phyloP scores from a whole-genome alignment of 75 land plant genomes.

The Ceratopteris richardii region DNA sequence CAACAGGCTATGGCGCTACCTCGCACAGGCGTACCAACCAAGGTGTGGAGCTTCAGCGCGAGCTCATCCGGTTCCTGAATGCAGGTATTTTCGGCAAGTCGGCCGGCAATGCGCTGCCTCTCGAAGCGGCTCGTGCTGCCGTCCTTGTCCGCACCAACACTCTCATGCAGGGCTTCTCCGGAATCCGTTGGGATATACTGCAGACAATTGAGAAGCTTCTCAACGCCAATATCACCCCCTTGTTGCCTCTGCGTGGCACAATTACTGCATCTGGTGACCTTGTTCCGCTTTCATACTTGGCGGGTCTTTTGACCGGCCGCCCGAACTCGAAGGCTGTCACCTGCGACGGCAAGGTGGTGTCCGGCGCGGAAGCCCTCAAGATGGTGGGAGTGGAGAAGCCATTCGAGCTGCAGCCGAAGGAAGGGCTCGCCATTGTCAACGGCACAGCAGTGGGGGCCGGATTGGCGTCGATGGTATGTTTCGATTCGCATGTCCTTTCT shows the following conservation, averaged over 20 bases:
- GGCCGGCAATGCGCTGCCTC: constrained; percentile 16
- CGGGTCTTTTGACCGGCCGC: constrained; percentile 67
- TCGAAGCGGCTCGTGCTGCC: constrained; percentile 44
- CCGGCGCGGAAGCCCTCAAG: constrained; percentile 50
- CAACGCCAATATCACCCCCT: constrained; percentile 59
- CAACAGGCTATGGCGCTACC: constrained; percentile 54
- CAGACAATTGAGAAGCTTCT: constrained; percentile 51
- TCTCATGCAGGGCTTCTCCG: constrained; percentile 82
- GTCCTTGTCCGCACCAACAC: constrained; percentile 77
- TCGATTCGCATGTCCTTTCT: constrained; percentile 42
- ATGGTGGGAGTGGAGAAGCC: constrained; percentile 53
- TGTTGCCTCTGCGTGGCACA: constrained; percentile 78
- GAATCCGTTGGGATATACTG: constrained; percentile 75
- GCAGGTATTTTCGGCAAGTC: constrained; percentile 63
- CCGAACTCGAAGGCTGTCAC: constrained; percentile 39
- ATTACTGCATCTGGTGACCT: constrained; percentile 81
- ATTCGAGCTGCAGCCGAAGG: constrained; percentile 61
- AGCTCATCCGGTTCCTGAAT: constrained; percentile 73
- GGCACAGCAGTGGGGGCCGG: constrained; percentile 70
- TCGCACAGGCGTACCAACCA: constrained; percentile 49
- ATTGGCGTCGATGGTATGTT: constrained; percentile 42
- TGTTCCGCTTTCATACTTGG: constrained; percentile 78
- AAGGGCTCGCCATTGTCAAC: constrained; percentile 65
- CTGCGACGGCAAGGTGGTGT: constrained; percentile 17
- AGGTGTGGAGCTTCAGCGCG: constrained; percentile 48